A percentile compares a stretch with the other conserved stretches of the same genome.
Evolutionary conservation across 179 eudicot genomes (phyloP).

Genomic region (Heliamphora pulchella): DNA sequence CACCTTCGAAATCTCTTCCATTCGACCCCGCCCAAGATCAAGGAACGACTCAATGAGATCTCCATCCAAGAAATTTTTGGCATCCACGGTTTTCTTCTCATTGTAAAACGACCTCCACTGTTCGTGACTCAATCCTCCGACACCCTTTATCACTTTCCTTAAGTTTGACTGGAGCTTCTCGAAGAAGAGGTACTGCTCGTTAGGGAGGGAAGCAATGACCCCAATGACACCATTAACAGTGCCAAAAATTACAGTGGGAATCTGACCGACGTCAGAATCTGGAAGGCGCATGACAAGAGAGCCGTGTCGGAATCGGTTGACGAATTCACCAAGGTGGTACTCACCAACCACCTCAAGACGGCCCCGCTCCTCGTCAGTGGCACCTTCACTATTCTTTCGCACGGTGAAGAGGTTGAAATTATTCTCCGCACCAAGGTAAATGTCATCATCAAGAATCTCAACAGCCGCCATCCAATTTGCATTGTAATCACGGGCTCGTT

Average conservation of each 20-base stretch:
- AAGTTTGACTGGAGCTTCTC: slow-evolving; percentile 76
- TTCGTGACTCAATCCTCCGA: slow-evolving; percentile 91
- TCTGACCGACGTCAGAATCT: slow-evolving; percentile 86
- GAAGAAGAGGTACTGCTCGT: slow-evolving; percentile 71
- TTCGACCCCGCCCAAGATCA: slow-evolving; percentile 72
- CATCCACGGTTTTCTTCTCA: slow-evolving; percentile 89
- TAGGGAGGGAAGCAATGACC: slow-evolving; percentile 86
- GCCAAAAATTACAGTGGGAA: slow-evolving; percentile 87
- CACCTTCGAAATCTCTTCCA: slow-evolving; percentile 78
- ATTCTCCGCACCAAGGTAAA: slow-evolving; percentile 86
- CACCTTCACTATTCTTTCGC: slow-evolving; percentile 84
- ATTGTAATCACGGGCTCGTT: slow-evolving; percentile 96
- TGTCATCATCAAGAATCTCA: slow-evolving; percentile 87
- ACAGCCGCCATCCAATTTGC: slow-evolving; percentile 99
- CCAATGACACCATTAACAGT: slow-evolving; percentile 94
- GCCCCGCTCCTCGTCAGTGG: slow-evolving; percentile 97
- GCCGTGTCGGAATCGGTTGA: slow-evolving; percentile 87
- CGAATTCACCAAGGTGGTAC: slow-evolving; percentile 90
- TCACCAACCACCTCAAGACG: slow-evolving; percentile 98
- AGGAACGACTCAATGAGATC: slow-evolving; percentile 93
- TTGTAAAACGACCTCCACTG: slow-evolving; percentile 94
- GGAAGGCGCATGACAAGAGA: slow-evolving; percentile 97
- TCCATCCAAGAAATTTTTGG: slow-evolving; percentile 82
- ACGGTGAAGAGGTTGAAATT: slow-evolving; percentile 91
- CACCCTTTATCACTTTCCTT: slow-evolving; percentile 90